Conservation (phyloP, 345 rosid species). For the Euphorbia peplus region DNA sequence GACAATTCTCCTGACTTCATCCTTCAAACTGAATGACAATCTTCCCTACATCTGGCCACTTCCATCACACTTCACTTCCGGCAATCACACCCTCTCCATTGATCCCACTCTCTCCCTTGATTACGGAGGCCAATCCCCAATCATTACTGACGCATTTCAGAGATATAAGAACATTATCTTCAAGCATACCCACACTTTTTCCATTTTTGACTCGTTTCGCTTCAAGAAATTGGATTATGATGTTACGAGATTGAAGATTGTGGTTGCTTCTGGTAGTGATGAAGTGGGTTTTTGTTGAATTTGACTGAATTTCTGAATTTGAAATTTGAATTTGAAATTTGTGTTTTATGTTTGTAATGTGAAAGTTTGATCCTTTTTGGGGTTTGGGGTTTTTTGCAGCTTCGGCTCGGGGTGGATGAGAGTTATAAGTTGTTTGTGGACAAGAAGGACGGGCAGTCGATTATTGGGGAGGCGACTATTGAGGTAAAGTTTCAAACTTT, state of each 20-base stretch:
- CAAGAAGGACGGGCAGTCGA: slow-evolving; percentile 47
- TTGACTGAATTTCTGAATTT: neutral
- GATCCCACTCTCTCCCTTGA: slow-evolving; percentile 55
- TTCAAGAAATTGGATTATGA: slow-evolving; percentile 48
- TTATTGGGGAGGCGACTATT: slow-evolving; percentile 56
- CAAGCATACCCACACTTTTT: slow-evolving; percentile 37
- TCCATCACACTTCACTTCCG: slow-evolving; percentile 60
- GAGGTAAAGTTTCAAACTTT: slow-evolving; percentile 46
- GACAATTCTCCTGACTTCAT: slow-evolving; percentile 3
- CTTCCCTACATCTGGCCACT: slow-evolving; percentile 61
- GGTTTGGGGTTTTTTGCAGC: slow-evolving; percentile 32
- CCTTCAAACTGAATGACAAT: slow-evolving; percentile 3
- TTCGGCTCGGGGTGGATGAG: slow-evolving; percentile 63
- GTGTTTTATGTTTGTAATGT: neutral
- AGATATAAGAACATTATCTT: slow-evolving; percentile 68
- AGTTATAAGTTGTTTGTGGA: slow-evolving; percentile 48
- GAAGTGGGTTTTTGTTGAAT: slow-evolving; percentile 37
- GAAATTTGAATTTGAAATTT: neutral
- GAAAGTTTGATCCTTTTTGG: neutral
- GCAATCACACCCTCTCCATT: slow-evolving; percentile 57
- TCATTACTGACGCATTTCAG: slow-evolving; percentile 60
- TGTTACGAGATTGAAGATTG: slow-evolving; percentile 47
- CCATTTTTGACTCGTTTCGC: slow-evolving; percentile 29
- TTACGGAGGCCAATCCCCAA: slow-evolving; percentile 49
- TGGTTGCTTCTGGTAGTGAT: slow-evolving; percentile 58